Evolutionary conservation across 345 rosid genomes (phyloP), one percentile per base, ranked within the genome.

Genomic region (Salix dunnii): DNA sequence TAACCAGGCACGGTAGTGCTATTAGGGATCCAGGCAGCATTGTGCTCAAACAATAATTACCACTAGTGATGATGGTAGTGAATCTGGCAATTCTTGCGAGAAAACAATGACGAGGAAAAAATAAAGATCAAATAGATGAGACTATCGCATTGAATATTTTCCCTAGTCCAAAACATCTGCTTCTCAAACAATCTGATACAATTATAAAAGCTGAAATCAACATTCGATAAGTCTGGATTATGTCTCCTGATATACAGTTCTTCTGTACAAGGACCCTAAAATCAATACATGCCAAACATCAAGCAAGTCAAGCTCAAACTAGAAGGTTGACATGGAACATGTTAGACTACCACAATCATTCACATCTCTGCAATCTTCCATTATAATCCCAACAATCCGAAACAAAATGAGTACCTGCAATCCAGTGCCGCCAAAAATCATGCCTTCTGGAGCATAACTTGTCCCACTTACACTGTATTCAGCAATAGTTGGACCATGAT

Each of bases 381-480:
- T 2, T 49, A 49, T 49, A 49, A 49, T 48, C 8, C 55, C 55
- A 16, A 17, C 55, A 55, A 69, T 70, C 62, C n/a, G 20, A 49
- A 38, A 81, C 20, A 73, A 78, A 76, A 6, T 51, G 2, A 78
- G 72, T 85, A 96, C 99, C 99, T 91, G 92, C 72, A 72, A 71
- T 65, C 87, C 95, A 23, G 66, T 83, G 85, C 87, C 84, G 80
- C 89, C 96, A 81, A 83, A 90, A 72, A 96, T 87, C 67, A 85
- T 78, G 76, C 99, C 98, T 82, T 96, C 99, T 75, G 99, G 99
- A 73, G 99, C 94, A 88, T 92, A 96, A 42, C 97, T 91, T 80
- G 99, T 93, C 79, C 99, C 99, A 72, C 92, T 86, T 73, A 93
- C 93, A 86, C 78, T 85, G 84, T 84, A 96, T 84, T 93, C 99